Evolutionary conservation across 2,329 filamentous ascomycete genomes (phyloP), one percentile per base, ranked within the genome.

Genomic region (Diaporthe ampelina): DNA sequence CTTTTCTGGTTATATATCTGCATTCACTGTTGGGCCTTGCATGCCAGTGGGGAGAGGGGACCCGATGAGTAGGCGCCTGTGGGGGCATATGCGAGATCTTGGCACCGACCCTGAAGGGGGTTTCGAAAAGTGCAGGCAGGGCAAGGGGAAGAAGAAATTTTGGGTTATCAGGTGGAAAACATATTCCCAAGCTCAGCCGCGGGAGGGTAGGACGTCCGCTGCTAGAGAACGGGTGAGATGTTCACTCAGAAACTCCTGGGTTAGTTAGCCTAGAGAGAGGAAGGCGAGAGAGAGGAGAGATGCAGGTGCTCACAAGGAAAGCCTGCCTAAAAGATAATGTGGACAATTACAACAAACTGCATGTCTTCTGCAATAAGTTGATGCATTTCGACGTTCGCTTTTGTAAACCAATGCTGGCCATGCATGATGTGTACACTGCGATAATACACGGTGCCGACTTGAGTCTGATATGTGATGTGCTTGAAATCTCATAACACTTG

Each of bases 1-100:
- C 37, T 35, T 54, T 67, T 72, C 56, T 57, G 58, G 43, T 70
- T 72, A 68, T 72, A 72, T 68, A 74, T 52, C 52, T 72, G 61
- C 63, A 75, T 65, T 63, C 58, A 73, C 35, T 54, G 59, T 65
- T 63, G 57, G 70, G 70, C 59, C 32, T 43, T 40, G 58, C 48
- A 52, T 63, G 26, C 69, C 45, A 26, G 17, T 35, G 45, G 70
- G 35, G 70, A 32, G 35, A 37, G 10, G 2, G 35, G 2, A 10
- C 35, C 37, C 37, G 37, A 13, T 40, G 4, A 50, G n/a, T 26
- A 58, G 43, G 32, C 21, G 40, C 40, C 35, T 45, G 21, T 29
- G 35, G 7, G 35, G 17, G 15, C 21, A 21, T 13, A 24, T 21
- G 24, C 32, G 35, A 70, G 37, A 32, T 24, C n/a, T 43, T 24